Percentiles rank a stretch among this genome's conserved stretches.
These are phyloP conservation scores for Mycena haematopus DNA, from an alignment of 768 basidiomycete genomes.

Conservation along the genomic window DNA sequence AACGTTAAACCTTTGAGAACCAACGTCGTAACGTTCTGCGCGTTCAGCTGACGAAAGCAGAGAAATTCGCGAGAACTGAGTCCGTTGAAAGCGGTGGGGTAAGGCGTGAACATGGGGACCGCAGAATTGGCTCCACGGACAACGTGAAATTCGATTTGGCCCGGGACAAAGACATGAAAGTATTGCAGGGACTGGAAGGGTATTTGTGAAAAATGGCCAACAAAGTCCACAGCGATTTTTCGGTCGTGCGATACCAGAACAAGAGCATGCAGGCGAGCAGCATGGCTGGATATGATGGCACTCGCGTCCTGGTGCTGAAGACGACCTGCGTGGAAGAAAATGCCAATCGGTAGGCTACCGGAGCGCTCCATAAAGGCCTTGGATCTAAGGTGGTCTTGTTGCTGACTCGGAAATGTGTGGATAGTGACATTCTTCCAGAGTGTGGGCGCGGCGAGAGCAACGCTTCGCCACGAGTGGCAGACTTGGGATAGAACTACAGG, in stretches of 20 bases:
- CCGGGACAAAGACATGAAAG: neutral
- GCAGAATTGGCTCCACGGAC: neutral
- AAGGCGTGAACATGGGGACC: neutral
- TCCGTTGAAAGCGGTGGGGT: neutral
- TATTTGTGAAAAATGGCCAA: neutral
- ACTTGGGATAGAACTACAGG: neutral
- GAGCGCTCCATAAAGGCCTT: constrained; percentile 3
- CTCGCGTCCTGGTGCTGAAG: neutral
- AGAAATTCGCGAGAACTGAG: neutral
- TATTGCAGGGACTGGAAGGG: neutral
- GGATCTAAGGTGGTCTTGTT: constrained; percentile 1
- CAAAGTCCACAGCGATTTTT: neutral
- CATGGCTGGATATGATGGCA: neutral
- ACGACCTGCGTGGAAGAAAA: neutral
- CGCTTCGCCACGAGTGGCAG: neutral
- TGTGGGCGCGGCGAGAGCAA: neutral
- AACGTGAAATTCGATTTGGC: neutral
- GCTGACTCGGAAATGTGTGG: neutral
- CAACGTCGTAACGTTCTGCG: constrained; percentile 1
- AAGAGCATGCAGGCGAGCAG: neutral
- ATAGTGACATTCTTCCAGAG: neutral
- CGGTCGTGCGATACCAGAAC: neutral
- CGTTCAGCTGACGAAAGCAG: constrained; percentile 1
- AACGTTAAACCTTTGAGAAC: constrained; percentile 1
- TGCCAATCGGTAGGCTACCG: neutral